These are phyloP conservation scores for Prunus persica DNA, from an alignment of 306 rosid genomes.

Conservation along the genomic window DNA sequence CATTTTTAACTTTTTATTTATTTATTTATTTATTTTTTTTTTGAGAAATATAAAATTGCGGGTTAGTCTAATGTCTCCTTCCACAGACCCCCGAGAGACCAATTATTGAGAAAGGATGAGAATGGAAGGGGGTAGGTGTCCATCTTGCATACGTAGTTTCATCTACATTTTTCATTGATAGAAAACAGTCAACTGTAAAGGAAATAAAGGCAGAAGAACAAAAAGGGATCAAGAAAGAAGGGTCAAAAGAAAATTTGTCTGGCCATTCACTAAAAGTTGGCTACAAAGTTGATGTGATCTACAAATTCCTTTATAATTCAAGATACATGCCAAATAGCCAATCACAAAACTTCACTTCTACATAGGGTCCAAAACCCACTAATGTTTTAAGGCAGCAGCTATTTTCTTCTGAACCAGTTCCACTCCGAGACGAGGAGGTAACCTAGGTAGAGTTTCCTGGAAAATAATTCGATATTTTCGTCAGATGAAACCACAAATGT, in stretches of 20 bases:
- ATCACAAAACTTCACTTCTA: background rate
- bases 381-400: slow-evolving; percentile 61
- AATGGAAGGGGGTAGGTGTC: background rate
- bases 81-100: background rate
- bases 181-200: background rate
- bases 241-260: slow-evolving; percentile 1
- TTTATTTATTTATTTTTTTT: background rate
- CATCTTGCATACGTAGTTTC: background rate
- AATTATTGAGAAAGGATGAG: background rate
- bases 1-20: background rate
- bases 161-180: background rate
- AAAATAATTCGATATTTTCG: slow-evolving; percentile 18
- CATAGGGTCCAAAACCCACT: slow-evolving; percentile 10
- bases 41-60: background rate
- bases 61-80: background rate
- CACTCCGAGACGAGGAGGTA: slow-evolving; percentile 88
- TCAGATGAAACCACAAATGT: slow-evolving; percentile 20
- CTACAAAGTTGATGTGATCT: background rate
- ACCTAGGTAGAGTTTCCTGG: slow-evolving; percentile 72
- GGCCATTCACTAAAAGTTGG: slow-evolving; percentile 10
- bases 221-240: background rate
- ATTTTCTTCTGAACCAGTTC: slow-evolving; percentile 83
- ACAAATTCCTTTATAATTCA: background rate
- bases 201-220: background rate
- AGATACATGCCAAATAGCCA: background rate